Conservation (phyloP, 176 grass and related monocot species). For the Oryza coarctata region DNA sequence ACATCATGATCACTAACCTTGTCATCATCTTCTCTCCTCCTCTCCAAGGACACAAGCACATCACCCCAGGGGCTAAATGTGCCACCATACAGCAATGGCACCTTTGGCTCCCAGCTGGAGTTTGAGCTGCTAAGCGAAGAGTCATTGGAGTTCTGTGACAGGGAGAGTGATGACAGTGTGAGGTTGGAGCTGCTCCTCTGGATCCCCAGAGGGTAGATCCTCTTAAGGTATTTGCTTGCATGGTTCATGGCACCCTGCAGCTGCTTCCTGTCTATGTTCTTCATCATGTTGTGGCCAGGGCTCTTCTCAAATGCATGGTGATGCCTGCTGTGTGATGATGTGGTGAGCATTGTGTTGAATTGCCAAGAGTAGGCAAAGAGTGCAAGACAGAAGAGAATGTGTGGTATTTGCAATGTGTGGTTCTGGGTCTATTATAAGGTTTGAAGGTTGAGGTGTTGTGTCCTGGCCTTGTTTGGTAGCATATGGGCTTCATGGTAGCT, state of each 20-base stretch:
- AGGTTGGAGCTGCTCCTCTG: constrained; percentile 75
- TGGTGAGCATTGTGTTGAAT: constrained; percentile 46
- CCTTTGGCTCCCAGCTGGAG: constrained; percentile 90
- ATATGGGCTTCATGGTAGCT: constrained; percentile 95
- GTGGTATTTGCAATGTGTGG: constrained; percentile 21
- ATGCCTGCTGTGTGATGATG: constrained; percentile 58
- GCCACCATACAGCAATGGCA: constrained; percentile 59
- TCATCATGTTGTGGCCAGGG: constrained; percentile 30
- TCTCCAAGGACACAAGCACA: constrained; percentile 43
- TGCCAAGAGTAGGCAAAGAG: not conserved
- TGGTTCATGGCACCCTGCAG: constrained; percentile 48
- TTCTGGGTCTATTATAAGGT: constrained; percentile 56
- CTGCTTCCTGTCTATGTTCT: constrained; percentile 56
- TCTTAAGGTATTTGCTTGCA: constrained; percentile 56
- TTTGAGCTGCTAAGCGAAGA: constrained; percentile 93
- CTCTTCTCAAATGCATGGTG: constrained; percentile 64
- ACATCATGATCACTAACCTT: constrained; percentile 47
- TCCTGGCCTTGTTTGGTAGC: constrained; percentile 74
- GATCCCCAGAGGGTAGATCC: constrained; percentile 68
- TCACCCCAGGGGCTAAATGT: constrained; percentile 61
- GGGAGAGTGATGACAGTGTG: constrained; percentile 82
- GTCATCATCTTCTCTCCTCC: constrained; percentile 46
- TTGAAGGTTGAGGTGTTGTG: constrained; percentile 51
- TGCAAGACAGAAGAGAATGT: constrained; percentile 22
- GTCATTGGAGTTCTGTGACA: constrained; percentile 96